Base-by-base conservation (phyloP, 2,329 filamentous ascomycete species). In the Fonsecaea monophora region DNA sequence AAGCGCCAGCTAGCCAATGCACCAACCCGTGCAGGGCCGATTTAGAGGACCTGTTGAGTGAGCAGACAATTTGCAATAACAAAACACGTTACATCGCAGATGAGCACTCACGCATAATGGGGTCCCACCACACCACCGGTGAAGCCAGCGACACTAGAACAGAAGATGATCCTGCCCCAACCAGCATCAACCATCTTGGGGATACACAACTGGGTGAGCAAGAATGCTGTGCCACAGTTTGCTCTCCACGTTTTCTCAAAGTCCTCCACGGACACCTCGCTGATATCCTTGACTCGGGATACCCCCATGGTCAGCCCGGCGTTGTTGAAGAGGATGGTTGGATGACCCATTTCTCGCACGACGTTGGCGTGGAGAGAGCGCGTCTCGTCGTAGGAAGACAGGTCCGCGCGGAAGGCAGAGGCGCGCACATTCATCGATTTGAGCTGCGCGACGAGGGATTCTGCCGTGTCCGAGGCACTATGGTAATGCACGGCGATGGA, bases 101-200 rank as follows among this genome's bases (percentile, higher is more conserved):
- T 13, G 37, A 12, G 30, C n/a, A 61, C 70, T 50, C 58, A 72
- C 70, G 71, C 71, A 70, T 73, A 73, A 83, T 82, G 80, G 60
- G 86, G 87, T 30, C 87, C 86, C 71, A 89, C 89, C 66, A 89
- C 85, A 1, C 87, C 87, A 10, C 86, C 87, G 0, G 87, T 88
- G 48, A 85, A 82, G 0, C 83, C 87, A 9, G 88, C 86, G 67
- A 90, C 88, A 50, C 85, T 88, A 8, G 85, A 87, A 69, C 89
- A 83, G 71, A 87, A 88, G 54, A 89, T 80, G 72, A 90, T 85
- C 4, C 88, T 81, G 1, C 88, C 88, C 87, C 87, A 90, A 21
- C 78, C 76, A 71, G 85, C 82, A 21, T 77, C 75, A 66, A 84
- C 82, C 88, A 90, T 90, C 60, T 83, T 80, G 63, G 86, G 85